These are phyloP conservation scores for Tolypocladium amazonense DNA, from an alignment of 2,329 filamentous ascomycete species.

Conservation along the genomic window DNA sequence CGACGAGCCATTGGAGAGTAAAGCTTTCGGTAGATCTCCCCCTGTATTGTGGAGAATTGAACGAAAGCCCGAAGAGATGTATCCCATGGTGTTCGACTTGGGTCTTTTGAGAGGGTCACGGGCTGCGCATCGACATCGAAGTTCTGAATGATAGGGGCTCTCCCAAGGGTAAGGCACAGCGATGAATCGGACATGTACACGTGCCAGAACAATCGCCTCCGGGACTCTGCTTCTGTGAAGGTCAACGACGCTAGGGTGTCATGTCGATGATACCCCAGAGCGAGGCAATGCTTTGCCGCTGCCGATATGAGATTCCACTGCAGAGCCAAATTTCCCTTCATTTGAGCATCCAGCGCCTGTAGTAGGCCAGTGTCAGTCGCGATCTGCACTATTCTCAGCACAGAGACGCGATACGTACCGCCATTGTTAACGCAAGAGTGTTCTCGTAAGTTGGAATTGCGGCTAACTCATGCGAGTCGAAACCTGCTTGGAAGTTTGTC, in stretches of 20 bases:
- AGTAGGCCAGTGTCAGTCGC: background rate
- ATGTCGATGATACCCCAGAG: conserved; percentile 9
- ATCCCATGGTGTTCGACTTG: conserved; percentile 6
- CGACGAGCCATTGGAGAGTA: conserved; percentile 4
- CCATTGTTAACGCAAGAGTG: background rate
- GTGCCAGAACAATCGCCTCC: conserved; percentile 9
- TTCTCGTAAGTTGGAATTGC: background rate
- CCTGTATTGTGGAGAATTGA: conserved; percentile 1
- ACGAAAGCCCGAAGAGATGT: background rate
- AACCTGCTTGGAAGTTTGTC: background rate
- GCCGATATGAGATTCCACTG: conserved; percentile 8
- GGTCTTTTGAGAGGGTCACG: conserved; percentile 1
- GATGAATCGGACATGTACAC: conserved; percentile 8
- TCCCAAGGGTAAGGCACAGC: conserved; percentile 7
- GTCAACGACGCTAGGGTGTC: conserved; percentile 3
- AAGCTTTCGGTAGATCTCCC: conserved; percentile 5
- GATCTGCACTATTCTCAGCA: background rate
- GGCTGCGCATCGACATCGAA: conserved; percentile 7
- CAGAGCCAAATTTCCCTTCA: conserved; percentile 6
- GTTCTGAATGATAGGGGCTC: conserved; percentile 7
- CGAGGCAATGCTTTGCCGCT: conserved; percentile 8
- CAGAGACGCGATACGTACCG: background rate
- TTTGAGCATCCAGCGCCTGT: conserved; percentile 8
- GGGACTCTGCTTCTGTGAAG: conserved; percentile 2
- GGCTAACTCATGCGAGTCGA: background rate